Percentiles rank a stretch among this genome's conserved stretches.
Conservation (phyloP, 73 alveolate genomes). For the Paramecium caudatum region DNA sequence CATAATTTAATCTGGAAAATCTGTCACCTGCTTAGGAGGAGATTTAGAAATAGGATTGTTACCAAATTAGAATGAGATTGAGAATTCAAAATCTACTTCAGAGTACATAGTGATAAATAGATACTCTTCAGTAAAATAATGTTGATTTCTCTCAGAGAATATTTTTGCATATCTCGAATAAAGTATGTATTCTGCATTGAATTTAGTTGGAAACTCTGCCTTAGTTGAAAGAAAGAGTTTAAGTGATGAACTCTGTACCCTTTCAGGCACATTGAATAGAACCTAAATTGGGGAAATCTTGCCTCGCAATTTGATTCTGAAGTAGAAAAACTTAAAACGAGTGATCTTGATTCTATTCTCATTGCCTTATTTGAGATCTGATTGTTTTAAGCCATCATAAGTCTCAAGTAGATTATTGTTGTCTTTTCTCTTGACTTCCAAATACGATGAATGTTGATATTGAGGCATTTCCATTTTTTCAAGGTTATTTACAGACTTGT, state of each 20-base stretch:
- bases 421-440: slow-evolving; percentile 11
- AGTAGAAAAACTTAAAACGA: slow-evolving; percentile 43
- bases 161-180: neutral
- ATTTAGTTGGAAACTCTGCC: slow-evolving; percentile 25
- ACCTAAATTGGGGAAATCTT: slow-evolving; percentile 16
- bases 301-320: slow-evolving; percentile 15
- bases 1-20: neutral
- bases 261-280: slow-evolving; percentile 19
- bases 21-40: neutral
- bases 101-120: neutral
- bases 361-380: neutral
- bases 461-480: slow-evolving; percentile 24
- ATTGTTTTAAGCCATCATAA: neutral
- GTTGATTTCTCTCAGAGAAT: neutral
- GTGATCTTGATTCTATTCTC: neutral
- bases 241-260: neutral
- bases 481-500: slow-evolving; percentile 2
- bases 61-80: neutral
- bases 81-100: slow-evolving; percentile 50
- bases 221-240: slow-evolving; percentile 8
- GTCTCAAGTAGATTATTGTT: neutral
- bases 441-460: neutral
- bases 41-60: neutral
- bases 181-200: slow-evolving; percentile 11
- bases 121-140: slow-evolving; percentile 2